Percentiles rank a stretch among this genome's conserved stretches.
These are phyloP conservation scores for Daldinia grandis DNA, from an alignment of 495 filamentous ascomycete species.

Conservation along the genomic window DNA sequence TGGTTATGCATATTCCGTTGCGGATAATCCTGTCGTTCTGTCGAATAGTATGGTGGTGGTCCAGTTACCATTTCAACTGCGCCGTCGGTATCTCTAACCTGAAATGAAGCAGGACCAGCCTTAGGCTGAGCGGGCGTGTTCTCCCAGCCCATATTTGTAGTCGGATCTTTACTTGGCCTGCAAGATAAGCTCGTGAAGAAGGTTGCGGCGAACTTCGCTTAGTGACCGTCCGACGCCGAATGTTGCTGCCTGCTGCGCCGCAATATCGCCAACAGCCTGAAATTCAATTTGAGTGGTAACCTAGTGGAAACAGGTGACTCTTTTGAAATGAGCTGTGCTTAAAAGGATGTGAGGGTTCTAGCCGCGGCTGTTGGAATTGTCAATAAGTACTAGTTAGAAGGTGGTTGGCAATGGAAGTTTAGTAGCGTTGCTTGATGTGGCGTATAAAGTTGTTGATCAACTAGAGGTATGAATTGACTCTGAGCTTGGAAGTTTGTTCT, in stretches of 20 bases:
- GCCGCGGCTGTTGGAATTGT: not conserved
- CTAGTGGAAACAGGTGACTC: slow-evolving; percentile 2
- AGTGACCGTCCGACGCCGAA: slow-evolving; percentile 11
- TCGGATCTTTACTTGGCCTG: not conserved
- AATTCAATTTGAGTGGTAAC: slow-evolving; percentile 13
- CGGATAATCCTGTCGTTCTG: slow-evolving; percentile 14
- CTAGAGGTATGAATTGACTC: not conserved
- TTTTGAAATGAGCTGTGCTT: not conserved
- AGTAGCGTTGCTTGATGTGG: not conserved
- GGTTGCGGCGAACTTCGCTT: slow-evolving; percentile 14
- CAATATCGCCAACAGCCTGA: slow-evolving; percentile 17
- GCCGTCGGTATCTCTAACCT: slow-evolving; percentile 36
- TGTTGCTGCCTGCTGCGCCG: slow-evolving; percentile 25
- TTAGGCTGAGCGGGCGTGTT: slow-evolving; percentile 16
- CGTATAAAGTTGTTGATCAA: not conserved
- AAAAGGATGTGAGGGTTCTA: not conserved
- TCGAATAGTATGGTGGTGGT: slow-evolving; percentile 35
- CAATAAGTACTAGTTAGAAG: not conserved
- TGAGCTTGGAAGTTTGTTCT: not conserved
- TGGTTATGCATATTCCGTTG: slow-evolving; percentile 28
- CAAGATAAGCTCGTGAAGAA: slow-evolving; percentile 24
- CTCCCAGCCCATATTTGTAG: slow-evolving; percentile 43
- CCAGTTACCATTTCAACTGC: slow-evolving; percentile 35
- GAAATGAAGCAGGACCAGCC: slow-evolving; percentile 38
- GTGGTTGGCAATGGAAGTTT: not conserved